A percentile compares a stretch with the other conserved stretches of the same genome.
Evolutionary conservation across 75 land plant species (phyloP).

Genomic region (Cryptomeria japonica): DNA sequence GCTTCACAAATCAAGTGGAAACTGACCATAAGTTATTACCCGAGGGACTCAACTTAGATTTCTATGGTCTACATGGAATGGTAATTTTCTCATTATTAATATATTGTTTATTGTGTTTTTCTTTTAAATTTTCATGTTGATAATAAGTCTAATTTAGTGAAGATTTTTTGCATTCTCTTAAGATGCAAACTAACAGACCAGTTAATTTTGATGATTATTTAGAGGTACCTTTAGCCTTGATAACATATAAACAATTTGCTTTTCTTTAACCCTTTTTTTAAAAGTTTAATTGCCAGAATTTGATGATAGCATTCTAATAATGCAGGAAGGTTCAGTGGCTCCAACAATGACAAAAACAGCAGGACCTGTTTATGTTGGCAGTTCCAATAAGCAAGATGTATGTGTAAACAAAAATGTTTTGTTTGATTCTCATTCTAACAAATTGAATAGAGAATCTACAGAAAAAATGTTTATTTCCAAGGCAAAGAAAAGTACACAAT

Average conservation of each 20-base stretch:
- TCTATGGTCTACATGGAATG: neutral
- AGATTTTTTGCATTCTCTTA: neutral
- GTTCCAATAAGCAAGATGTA: neutral
- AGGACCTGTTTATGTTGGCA: constrained; percentile 24
- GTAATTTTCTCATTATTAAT: neutral
- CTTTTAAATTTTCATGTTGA: neutral
- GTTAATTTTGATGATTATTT: neutral
- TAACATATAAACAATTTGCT: neutral
- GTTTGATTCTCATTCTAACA: neutral
- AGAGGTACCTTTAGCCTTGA: neutral
- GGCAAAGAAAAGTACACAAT: neutral
- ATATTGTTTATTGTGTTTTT: neutral
- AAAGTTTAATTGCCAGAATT: neutral
- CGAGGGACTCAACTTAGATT: neutral
- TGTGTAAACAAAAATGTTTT: neutral
- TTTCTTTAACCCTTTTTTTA: neutral
- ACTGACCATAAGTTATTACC: neutral
- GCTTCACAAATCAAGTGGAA: neutral
- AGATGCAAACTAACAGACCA: neutral
- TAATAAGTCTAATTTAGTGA: neutral
- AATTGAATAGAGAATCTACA: neutral
- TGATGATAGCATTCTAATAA: neutral
- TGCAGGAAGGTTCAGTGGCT: constrained; percentile 11
- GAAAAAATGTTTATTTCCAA: neutral
- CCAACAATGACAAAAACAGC: neutral